These are phyloP conservation scores for Russula vinacea DNA, from an alignment of 768 basidiomycete species.

Conservation along the genomic window DNA sequence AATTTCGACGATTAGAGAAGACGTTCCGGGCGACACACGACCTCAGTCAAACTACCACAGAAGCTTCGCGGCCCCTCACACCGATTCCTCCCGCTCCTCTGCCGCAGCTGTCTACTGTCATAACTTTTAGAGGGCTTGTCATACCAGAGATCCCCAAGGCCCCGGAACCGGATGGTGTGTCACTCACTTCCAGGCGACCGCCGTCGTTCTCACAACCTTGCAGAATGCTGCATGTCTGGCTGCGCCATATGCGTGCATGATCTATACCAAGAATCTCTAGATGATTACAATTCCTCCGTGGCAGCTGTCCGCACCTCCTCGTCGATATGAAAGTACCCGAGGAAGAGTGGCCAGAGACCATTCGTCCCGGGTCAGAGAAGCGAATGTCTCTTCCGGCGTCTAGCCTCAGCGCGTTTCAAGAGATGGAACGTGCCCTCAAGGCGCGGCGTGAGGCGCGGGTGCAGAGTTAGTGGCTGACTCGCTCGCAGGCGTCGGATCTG, in stretches of 20 bases:
- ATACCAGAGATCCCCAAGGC: conserved; percentile 61
- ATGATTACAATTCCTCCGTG: conserved; percentile 57
- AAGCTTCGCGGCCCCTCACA: conserved; percentile 23
- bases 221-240: conserved; percentile 94
- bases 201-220: not conserved
- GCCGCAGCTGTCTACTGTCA: conserved; percentile 15
- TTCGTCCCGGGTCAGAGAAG: conserved; percentile 36
- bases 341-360: conserved; percentile 60
- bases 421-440: conserved; percentile 58
- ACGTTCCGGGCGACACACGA: conserved; percentile 47
- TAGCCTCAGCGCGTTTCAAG: conserved; percentile 65
- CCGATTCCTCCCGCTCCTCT: conserved; percentile 14
- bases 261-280: conserved; percentile 72
- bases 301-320: conserved; percentile 51
- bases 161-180: conserved; percentile 65
- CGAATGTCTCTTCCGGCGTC: conserved; percentile 31
- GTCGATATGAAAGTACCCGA: conserved; percentile 48
- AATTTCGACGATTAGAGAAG: conserved; percentile 56
- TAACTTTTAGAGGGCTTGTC: conserved; percentile 50
- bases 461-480: conserved; percentile 21
- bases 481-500: conserved; percentile 19
- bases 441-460: conserved; percentile 41
- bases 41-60: conserved; percentile 33
- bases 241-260: conserved; percentile 93
- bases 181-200: not conserved